Evolutionary conservation across 345 rosid species (phyloP).

Genomic region (Syzygium grande): DNA sequence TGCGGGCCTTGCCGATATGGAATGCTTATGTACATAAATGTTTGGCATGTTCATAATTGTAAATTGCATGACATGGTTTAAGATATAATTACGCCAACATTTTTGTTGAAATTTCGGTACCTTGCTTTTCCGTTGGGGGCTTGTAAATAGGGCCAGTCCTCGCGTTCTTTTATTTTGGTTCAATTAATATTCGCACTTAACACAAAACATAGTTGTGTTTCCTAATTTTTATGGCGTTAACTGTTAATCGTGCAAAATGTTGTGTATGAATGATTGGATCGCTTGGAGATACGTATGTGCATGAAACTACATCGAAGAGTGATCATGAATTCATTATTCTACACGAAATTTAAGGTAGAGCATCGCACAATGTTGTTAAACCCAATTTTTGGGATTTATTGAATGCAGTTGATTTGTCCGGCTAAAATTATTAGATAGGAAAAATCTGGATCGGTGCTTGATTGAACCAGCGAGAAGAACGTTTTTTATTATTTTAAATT

Average conservation of each 20-base stretch:
- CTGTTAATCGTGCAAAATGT: neutral
- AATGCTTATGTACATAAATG: neutral
- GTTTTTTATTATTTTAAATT: no score
- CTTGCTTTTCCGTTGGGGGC: neutral
- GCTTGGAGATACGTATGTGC: neutral
- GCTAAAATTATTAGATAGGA: neutral
- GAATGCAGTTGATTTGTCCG: neutral
- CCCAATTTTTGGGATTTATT: no score
- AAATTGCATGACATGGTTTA: neutral
- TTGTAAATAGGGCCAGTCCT: neutral
- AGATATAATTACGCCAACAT: no score
- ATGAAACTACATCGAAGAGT: neutral
- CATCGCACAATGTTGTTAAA: neutral
- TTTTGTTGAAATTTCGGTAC: neutral
- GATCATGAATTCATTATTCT: neutral
- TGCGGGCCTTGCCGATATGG: neutral
- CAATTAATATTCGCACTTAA: neutral
- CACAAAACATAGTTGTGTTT: neutral
- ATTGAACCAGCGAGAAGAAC: neutral
- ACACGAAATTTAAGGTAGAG: neutral
- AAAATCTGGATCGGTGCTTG: neutral
- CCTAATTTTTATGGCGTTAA: neutral
- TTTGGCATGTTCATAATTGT: neutral
- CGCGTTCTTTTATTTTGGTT: neutral
- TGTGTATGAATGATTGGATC: neutral